A percentile compares a stretch with the other conserved stretches of the same genome.
These are phyloP conservation scores for Carex parvula DNA, from an alignment of 176 grass and related monocot genomes.

Conservation along the genomic window DNA sequence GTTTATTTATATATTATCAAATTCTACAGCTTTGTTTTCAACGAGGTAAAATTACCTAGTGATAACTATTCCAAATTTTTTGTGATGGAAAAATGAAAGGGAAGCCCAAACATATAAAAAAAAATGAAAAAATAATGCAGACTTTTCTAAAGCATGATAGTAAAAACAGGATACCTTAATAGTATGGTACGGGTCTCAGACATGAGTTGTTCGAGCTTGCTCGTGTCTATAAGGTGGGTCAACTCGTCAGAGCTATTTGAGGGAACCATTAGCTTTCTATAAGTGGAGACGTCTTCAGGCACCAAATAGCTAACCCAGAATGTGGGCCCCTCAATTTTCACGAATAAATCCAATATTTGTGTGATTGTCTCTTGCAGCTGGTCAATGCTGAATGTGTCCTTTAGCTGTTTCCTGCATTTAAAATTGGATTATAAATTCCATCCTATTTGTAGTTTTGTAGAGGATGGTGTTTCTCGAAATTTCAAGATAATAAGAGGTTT, in stretches of 20 bases:
- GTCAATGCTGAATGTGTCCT: slow-evolving; percentile 66
- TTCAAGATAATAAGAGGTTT: not conserved
- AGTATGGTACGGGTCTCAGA: slow-evolving; percentile 70
- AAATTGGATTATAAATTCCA: not conserved
- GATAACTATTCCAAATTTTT: not conserved
- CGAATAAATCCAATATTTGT: slow-evolving; percentile 66
- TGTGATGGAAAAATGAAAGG: not conserved
- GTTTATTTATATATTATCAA: not conserved
- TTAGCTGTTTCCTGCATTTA: slow-evolving; percentile 80
- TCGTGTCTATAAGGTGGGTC: slow-evolving; percentile 50
- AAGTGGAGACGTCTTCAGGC: slow-evolving; percentile 59
- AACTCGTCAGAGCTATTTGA: slow-evolving; percentile 66
- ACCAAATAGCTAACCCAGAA: slow-evolving; percentile 87
- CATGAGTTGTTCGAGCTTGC: slow-evolving; percentile 86
- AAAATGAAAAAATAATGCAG: not conserved
- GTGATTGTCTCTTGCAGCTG: slow-evolving; percentile 59
- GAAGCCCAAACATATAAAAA: not conserved
- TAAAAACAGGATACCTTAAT: slow-evolving; percentile 54
- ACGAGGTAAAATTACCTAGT: not conserved
- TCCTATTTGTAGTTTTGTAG: not conserved
- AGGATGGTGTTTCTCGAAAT: not conserved
- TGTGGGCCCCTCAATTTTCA: slow-evolving; percentile 49
- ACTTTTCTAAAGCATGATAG: not conserved
- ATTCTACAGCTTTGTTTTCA: not conserved
- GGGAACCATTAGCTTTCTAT: slow-evolving; percentile 61